phyloP scores from a whole-genome alignment of 352 stramenopile species.

The Phytophthora macrochlamydospora region DNA sequence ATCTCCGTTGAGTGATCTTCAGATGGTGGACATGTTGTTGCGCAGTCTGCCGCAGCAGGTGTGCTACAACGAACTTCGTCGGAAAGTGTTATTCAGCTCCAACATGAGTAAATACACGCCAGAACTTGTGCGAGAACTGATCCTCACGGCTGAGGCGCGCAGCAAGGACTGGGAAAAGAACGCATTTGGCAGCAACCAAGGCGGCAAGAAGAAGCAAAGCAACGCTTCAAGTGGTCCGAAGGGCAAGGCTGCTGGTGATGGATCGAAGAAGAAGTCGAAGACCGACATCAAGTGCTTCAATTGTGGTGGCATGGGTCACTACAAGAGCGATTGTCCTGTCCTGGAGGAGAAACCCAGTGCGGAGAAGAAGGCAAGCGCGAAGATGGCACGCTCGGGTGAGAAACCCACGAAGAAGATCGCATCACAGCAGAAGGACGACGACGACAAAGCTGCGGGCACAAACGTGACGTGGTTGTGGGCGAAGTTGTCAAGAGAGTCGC shows the following conservation, averaged over 20 bases:
- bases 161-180: slow-evolving; percentile 10
- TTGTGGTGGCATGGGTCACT: neutral
- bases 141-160: neutral
- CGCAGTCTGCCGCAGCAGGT: too few relatives aligned
- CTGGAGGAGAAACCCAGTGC: neutral
- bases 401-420: neutral
- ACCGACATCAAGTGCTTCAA: neutral
- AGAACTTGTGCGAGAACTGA: slow-evolving; percentile 4
- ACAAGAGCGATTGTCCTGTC: slow-evolving; percentile 1
- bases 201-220: neutral
- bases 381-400: neutral
- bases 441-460: neutral
- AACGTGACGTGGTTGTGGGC: neutral
- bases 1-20: neutral
- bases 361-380: neutral
- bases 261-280: neutral
- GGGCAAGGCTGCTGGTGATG: neutral
- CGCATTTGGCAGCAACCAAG: slow-evolving; percentile 4
- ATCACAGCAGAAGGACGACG: neutral
- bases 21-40: neutral
- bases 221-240: neutral
- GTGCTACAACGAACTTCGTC: slow-evolving; percentile 3
- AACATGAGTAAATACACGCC: neutral
- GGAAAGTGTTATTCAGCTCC: slow-evolving; percentile 14
- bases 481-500: neutral